Base-by-base conservation (phyloP, 1,284 basidiomycete species). In the Psilocybe mexicana region DNA sequence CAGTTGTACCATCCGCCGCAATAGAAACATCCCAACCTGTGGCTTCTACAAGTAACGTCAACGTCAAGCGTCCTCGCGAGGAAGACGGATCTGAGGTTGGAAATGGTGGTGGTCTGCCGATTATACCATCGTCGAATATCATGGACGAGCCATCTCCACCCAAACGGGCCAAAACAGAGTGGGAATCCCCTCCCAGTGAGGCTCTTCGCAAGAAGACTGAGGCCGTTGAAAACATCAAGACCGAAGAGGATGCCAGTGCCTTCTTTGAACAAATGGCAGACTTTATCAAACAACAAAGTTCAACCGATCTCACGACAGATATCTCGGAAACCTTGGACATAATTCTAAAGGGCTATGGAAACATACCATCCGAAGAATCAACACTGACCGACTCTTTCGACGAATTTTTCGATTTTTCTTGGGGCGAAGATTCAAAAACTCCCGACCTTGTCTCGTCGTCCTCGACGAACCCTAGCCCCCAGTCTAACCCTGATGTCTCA, bases 381-480 rank as follows among this genome's bases (percentile, higher is more conserved):
- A 46, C 76, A 57, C 59, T 76, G 61, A 70, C 67, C 52, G 76
- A 84, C 66, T 76, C 84, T 40, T 83, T 83, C 57, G 74, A 75
- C 28, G 77, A 83, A 62, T 88, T 83, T 67, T 81, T 92, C 68
- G 89, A 92, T 70, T 87, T 88, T 63, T 83, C 87, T 7, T 87
- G 82, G 65, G 77, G 75, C 45, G 84, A 86, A 58, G 87, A 88
- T 66, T 81, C 82, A 24, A 76, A 79, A 5, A 91, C 89, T 4
- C 89, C 89, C 6, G 90, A 91, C 57, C 77, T 92, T 49, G 74
- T 87, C 12, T 77, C 77, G 38, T 81, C 84, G 24, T 87, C 88
- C 11, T 90, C 90, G 58, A 83, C 89, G 11, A 88, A 89, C 65
- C 85, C 82, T 14, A 90, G 88, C 70, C 90, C 90, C 1, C 86